Evolutionary conservation across 2,329 filamentous ascomycete genomes (phyloP).

Genomic region (Penicillium occitanis): DNA sequence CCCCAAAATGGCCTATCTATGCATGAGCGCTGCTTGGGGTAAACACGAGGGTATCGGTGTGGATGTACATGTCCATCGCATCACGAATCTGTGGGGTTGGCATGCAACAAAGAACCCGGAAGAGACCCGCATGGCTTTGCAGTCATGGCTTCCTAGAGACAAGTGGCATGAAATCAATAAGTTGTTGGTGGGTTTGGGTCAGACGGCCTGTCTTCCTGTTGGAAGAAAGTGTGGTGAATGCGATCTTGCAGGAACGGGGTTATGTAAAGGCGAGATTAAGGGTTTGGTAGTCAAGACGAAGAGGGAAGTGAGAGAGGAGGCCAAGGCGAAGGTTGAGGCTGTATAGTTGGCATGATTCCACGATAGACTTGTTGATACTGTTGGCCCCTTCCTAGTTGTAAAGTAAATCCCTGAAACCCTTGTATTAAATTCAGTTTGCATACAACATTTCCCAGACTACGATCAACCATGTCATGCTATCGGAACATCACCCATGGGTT

Average conservation of each 20-base stretch:
- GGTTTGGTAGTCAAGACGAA: slow-evolving; percentile 62
- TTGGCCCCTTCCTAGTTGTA: neutral
- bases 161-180: slow-evolving; percentile 92
- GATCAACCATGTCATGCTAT: neutral
- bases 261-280: slow-evolving; percentile 72
- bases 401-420: too few species aligned
- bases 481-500: neutral
- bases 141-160: slow-evolving; percentile 80
- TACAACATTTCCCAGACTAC: neutral
- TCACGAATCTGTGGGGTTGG: slow-evolving; percentile 94
- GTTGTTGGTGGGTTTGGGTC: slow-evolving; percentile 82
- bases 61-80: slow-evolving; percentile 91
- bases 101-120: slow-evolving; percentile 78
- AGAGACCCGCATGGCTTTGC: slow-evolving; percentile 71
- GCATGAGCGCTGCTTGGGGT: slow-evolving; percentile 74
- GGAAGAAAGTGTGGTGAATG: slow-evolving; percentile 82
- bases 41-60: slow-evolving; percentile 78
- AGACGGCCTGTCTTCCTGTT: slow-evolving; percentile 80
- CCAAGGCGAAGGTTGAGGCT: slow-evolving; percentile 10
- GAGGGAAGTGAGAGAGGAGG: slow-evolving; percentile 37
- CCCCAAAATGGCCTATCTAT: slow-evolving; percentile 92
- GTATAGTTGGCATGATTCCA: neutral
- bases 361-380: neutral
- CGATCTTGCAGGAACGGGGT: slow-evolving; percentile 69
- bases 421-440: neutral